A percentile compares a stretch with the other conserved stretches of the same genome.
phyloP scores from a whole-genome alignment of 1,139 yeast species.

The Kurtzmaniella quercitrusa region DNA sequence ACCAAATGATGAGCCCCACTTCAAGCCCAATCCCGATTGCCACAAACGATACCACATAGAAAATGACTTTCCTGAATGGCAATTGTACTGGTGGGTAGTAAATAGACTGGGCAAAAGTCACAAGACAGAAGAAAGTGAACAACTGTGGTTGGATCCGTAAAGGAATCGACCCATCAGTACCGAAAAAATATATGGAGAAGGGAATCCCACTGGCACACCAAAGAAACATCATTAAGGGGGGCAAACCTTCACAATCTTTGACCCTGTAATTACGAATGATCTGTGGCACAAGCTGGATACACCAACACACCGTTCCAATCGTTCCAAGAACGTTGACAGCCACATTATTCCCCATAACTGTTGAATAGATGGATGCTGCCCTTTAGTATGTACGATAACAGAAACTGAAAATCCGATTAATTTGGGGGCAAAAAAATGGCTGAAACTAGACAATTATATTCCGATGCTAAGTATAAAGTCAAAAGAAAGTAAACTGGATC shows the following conservation, averaged over 20 bases:
- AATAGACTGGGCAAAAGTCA: conserved; percentile 68
- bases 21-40: conserved; percentile 56
- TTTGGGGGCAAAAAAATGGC: background rate
- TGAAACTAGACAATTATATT: too few species aligned
- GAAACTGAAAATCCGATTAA: too few species aligned
- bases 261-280: conserved; percentile 63
- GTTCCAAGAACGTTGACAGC: conserved; percentile 85
- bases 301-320: conserved; percentile 87
- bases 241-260: conserved; percentile 84
- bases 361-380: too few species aligned
- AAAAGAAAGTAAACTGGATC: too few species aligned
- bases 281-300: conserved; percentile 85
- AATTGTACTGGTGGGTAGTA: conserved; percentile 72
- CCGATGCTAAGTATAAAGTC: too few species aligned
- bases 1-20: conserved; percentile 67
- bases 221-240: conserved; percentile 75
- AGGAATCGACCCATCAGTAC: conserved; percentile 68
- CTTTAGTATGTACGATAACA: too few species aligned
- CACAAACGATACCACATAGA: conserved; percentile 34
- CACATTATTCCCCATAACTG: conserved; percentile 25
- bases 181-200: conserved; percentile 74
- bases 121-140: conserved; percentile 66
- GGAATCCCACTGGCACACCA: conserved; percentile 87
- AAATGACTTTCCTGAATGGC: conserved; percentile 31
- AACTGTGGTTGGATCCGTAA: conserved; percentile 83